These are phyloP conservation scores for Collybiopsis confluens DNA, from an alignment of 768 basidiomycete species.

Conservation along the genomic window DNA sequence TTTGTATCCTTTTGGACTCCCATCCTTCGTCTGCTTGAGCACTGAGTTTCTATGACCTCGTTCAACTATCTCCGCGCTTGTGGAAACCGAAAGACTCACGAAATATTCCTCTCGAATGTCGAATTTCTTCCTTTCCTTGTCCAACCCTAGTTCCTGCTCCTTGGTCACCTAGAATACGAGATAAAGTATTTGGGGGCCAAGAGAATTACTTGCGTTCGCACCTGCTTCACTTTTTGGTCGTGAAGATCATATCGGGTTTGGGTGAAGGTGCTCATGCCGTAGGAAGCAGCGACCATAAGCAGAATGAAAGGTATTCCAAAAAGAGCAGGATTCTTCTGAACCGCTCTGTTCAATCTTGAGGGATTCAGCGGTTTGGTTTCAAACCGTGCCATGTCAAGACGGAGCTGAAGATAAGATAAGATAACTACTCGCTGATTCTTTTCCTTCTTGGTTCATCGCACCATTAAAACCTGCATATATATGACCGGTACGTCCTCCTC, in stretches of 20 bases:
- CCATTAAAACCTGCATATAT: background rate
- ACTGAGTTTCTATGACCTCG: slow-evolving; percentile 54
- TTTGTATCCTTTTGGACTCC: slow-evolving; percentile 81
- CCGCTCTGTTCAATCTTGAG: slow-evolving; percentile 33
- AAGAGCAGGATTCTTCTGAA: slow-evolving; percentile 60
- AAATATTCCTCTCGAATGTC: slow-evolving; percentile 96
- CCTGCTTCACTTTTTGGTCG: slow-evolving; percentile 71
- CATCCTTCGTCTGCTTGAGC: slow-evolving; percentile 65
- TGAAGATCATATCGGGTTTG: slow-evolving; percentile 91
- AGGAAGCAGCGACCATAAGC: slow-evolving; percentile 83
- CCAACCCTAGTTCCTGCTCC: slow-evolving; percentile 74
- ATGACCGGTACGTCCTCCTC: slow-evolving; percentile 5
- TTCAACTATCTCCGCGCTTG: background rate
- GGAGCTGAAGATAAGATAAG: background rate
- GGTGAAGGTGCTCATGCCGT: slow-evolving; percentile 76
- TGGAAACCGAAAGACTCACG: slow-evolving; percentile 46
- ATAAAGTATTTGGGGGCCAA: background rate
- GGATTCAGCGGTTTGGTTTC: slow-evolving; percentile 41
- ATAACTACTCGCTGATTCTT: background rate
- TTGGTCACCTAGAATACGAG: slow-evolving; percentile 50
- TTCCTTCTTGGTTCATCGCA: background rate
- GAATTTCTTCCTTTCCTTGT: slow-evolving; percentile 70
- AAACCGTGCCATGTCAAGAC: slow-evolving; percentile 44
- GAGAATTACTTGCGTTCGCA: slow-evolving; percentile 21
- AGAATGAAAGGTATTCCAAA: slow-evolving; percentile 88